Evolutionary conservation across 2,329 filamentous ascomycete species (phyloP), one percentile per base, ranked within the genome.

Genomic region (Dryadomyces quercivorus): DNA sequence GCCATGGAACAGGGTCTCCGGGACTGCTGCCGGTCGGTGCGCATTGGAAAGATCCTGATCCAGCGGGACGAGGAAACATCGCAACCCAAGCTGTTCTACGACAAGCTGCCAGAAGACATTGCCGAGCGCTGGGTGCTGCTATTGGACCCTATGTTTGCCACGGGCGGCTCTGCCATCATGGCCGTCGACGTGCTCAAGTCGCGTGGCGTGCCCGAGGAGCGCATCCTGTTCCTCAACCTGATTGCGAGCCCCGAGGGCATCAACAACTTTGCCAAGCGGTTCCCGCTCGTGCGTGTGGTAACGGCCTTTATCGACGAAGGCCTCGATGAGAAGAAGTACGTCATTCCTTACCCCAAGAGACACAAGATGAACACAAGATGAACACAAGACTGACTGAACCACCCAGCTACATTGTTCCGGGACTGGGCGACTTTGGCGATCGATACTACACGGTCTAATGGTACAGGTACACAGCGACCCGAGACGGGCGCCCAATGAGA

Each of bases 141-240:
- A 47, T 73, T 98, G 48, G 93, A 98, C 67, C 93, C 93, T n/a
- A 98, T 98, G 93, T 91, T 98, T 71, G 93, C 93, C 56, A 98
- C 93, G 62, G 90, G 92, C 61, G 93, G 93, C 49, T 96, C 91
- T 56, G 93, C 93, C 52, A 93, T 90, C 55, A 95, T 98, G 88
- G 93, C 93, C 34, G 91, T 97, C 18, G 88, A 97, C 60, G 89
- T 96, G 3, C 76, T 98, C 61, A 94, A 88, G 67, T 84, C 84
- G 43, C 85, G 88, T 60, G 93, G 93, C 36, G 93, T 98, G 5
- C 90, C 91, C 0, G 93, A 97, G 71, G 88, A 97, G 61, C 85
- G 88, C 56, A 98, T 98, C 58, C 75, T 97, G 43, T 98, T 98
- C 73, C 76, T 98, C 56, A 98, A 98, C 69, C 75, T 98, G 58